Percentiles rank a stretch among this genome's conserved stretches.
Conservation (phyloP, 345 rosid species). For the Euclidium syriacum region DNA sequence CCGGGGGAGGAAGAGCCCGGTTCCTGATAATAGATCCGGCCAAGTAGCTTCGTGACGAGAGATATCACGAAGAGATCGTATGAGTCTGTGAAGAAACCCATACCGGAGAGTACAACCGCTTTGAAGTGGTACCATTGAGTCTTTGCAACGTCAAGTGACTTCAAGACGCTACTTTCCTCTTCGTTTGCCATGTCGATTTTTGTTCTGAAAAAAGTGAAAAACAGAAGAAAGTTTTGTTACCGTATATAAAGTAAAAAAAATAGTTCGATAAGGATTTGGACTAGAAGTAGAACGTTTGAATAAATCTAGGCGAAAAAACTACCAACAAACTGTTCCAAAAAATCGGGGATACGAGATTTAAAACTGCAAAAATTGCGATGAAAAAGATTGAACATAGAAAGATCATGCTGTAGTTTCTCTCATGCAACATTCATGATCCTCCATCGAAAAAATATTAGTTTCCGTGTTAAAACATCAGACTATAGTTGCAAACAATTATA, state of each 20-base stretch:
- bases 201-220: conserved; percentile 6
- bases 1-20: conserved; percentile 52
- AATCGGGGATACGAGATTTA: background rate
- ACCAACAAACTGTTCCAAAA: conserved; percentile 2
- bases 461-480: conserved; percentile 19
- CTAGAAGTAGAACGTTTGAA: background rate
- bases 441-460: conserved; percentile 4
- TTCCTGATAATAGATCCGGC: conserved; percentile 54
- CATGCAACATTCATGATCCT: conserved; percentile 25
- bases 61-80: conserved; percentile 79
- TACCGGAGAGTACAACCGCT: conserved; percentile 64
- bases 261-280: background rate
- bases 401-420: background rate
- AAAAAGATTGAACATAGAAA: conserved; percentile 8
- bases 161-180: conserved; percentile 43
- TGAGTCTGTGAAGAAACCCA: conserved; percentile 87
- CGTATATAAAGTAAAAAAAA: too few relatives aligned
- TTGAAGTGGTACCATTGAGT: conserved; percentile 57
- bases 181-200: conserved; percentile 37
- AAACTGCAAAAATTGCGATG: background rate
- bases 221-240: too few relatives aligned
- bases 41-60: conserved; percentile 64
- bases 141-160: conserved; percentile 57
- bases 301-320: background rate
- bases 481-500: background rate